phyloP scores from a whole-genome alignment of 306 rosid genomes.

The Pyrus bretschneideri region DNA sequence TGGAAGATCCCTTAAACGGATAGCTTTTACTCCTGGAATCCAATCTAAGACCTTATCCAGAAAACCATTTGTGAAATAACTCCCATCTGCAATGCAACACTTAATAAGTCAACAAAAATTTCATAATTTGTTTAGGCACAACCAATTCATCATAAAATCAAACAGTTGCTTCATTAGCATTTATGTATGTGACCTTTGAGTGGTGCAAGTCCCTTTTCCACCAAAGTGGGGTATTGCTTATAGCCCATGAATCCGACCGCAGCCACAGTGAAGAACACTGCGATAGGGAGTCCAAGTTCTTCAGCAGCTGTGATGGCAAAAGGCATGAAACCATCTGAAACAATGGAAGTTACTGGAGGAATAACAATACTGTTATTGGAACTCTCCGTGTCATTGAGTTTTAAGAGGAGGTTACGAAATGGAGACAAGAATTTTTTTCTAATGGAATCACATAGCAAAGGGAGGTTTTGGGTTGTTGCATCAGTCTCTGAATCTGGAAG shows the following conservation, averaged over 20 bases:
- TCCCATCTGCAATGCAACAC: constrained; percentile 1
- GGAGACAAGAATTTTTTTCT: neutral
- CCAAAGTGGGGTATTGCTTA: neutral
- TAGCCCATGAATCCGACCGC: neutral
- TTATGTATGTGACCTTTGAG: neutral
- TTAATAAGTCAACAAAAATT: neutral
- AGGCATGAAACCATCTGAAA: constrained; percentile 1
- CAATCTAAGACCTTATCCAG: constrained; percentile 4
- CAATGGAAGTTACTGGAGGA: neutral
- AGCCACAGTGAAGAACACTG: neutral
- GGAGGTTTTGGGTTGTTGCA: neutral
- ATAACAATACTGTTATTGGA: too few relatives aligned
- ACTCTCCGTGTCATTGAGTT: neutral
- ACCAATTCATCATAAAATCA: neutral
- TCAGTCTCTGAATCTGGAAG: neutral
- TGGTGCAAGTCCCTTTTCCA: constrained; percentile 6
- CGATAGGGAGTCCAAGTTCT: neutral
- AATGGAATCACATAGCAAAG: neutral
- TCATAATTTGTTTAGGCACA: neutral
- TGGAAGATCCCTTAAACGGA: constrained; percentile 4
- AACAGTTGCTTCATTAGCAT: neutral
- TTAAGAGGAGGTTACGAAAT: neutral
- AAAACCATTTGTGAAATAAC: neutral
- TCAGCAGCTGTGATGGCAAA: neutral
- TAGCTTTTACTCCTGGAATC: neutral